These are phyloP conservation scores for Madurella mycetomatis DNA, from an alignment of 2,329 filamentous ascomycete species.

Conservation along the genomic window DNA sequence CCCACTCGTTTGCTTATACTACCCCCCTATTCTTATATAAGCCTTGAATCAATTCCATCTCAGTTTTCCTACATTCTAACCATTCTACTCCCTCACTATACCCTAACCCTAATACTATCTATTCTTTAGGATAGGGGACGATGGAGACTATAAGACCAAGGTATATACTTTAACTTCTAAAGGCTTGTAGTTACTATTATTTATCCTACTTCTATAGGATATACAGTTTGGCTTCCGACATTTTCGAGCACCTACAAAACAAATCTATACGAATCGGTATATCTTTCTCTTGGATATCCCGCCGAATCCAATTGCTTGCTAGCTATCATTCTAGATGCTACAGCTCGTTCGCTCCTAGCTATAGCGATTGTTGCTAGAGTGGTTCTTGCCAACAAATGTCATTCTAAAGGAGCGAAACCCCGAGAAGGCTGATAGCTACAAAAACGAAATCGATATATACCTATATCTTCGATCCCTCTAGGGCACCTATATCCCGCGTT, in stretches of 20 bases:
- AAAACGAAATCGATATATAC: slow-evolving; percentile 13
- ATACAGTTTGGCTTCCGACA: slow-evolving; percentile 11
- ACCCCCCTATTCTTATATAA: slow-evolving; percentile 6
- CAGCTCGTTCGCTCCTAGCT: slow-evolving; percentile 12
- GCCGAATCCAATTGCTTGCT: slow-evolving; percentile 2
- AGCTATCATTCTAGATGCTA: slow-evolving; percentile 5
- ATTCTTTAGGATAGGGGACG: slow-evolving; percentile 5
- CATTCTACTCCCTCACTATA: slow-evolving; percentile 3
- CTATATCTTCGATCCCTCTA: slow-evolving; percentile 7
- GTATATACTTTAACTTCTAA: slow-evolving; percentile 8
- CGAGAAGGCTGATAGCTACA: slow-evolving; percentile 3
- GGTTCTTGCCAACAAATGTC: slow-evolving; percentile 12
- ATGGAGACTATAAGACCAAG: slow-evolving; percentile 3
- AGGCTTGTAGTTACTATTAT: slow-evolving; percentile 1
- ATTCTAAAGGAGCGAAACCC: slow-evolving; percentile 15
- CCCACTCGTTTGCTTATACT: slow-evolving; percentile 8
- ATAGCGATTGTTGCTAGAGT: slow-evolving; percentile 9
- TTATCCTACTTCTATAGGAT: slow-evolving; percentile 5
- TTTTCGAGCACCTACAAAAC: slow-evolving; percentile 6
- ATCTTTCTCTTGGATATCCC: slow-evolving; percentile 11
- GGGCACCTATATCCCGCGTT: slow-evolving; percentile 8
- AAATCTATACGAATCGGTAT: slow-evolving; percentile 9
- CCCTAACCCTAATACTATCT: slow-evolving; percentile 1
- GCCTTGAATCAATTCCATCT: slow-evolving; percentile 2
- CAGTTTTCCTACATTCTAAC: slow-evolving; percentile 5